Conservation (phyloP, 352 stramenopile species). For the Blastocystis sp. region DNA sequence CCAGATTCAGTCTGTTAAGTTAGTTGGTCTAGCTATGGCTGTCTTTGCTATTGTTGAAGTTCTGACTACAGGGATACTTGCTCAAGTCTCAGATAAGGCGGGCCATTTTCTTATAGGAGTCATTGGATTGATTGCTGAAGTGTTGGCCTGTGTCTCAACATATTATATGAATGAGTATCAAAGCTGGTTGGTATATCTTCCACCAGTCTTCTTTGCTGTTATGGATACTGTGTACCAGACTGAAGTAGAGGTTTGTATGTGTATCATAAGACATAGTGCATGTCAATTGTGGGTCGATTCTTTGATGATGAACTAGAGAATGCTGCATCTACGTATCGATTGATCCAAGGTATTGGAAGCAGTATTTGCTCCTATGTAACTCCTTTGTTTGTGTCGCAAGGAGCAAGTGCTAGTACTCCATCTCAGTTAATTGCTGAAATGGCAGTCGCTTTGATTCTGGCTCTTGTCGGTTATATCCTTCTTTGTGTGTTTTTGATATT, state of each 20-base stretch:
- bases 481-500: not conserved
- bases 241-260: not conserved
- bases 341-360: slow-evolving; percentile 6
- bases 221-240: slow-evolving; percentile 38
- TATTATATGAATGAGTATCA: slow-evolving; percentile 17
- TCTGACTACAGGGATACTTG: not conserved
- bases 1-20: not conserved
- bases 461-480: not conserved
- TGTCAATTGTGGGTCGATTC: not conserved
- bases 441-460: not conserved
- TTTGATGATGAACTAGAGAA: not conserved
- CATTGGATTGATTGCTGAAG: not conserved
- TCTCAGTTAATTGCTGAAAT: slow-evolving; percentile 9
- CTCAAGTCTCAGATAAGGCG: not conserved
- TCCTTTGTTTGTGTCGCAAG: not conserved
- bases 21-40: slow-evolving; percentile 3
- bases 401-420: not conserved
- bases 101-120: not conserved
- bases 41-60: slow-evolving; percentile 9
- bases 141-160: not conserved
- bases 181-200: not conserved
- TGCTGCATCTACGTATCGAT: not conserved
- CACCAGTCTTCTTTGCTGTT: not conserved
- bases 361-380: not conserved
- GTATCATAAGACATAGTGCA: not conserved